These are phyloP conservation scores for Bipolaris zeicola DNA, from an alignment of 2,329 filamentous ascomycete genomes.

Conservation along the genomic window DNA sequence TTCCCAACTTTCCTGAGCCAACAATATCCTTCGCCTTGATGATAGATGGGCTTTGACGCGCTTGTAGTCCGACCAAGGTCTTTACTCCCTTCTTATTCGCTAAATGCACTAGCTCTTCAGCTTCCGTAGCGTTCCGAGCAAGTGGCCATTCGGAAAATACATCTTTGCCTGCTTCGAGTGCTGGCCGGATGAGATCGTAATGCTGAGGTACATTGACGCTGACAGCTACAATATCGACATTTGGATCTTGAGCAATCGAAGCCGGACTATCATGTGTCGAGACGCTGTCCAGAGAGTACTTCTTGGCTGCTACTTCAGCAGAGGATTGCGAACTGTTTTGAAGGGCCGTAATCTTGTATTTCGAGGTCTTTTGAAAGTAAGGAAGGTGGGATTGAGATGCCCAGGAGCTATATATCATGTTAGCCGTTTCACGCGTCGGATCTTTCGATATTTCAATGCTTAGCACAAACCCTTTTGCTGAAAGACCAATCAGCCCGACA, in stretches of 20 bases:
- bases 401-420: constrained; percentile 40
- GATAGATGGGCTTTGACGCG: constrained; percentile 49
- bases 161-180: constrained; percentile 49
- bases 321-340: constrained; percentile 55
- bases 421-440: not conserved
- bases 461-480: constrained; percentile 31
- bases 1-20: constrained; percentile 52
- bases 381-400: constrained; percentile 48
- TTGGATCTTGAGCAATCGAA: constrained; percentile 53
- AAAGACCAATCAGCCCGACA: constrained; percentile 43
- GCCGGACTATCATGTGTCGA: constrained; percentile 51
- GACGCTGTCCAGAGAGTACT: constrained; percentile 48
- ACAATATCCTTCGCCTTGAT: constrained; percentile 53
- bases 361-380: constrained; percentile 38
- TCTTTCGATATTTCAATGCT: not conserved
- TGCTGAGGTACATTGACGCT: constrained; percentile 54
- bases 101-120: constrained; percentile 51
- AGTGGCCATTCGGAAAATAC: constrained; percentile 60
- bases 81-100: constrained; percentile 50
- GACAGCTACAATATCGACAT: constrained; percentile 57
- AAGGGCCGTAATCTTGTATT: constrained; percentile 57
- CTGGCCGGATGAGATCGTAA: constrained; percentile 50
- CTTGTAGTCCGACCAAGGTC: constrained; percentile 58
- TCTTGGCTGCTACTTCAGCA: constrained; percentile 47
- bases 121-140: constrained; percentile 48